Evolutionary conservation across 208 protist species (phyloP), one percentile per base, ranked within the genome.

Genomic region (Acanthamoeba castellanii): DNA sequence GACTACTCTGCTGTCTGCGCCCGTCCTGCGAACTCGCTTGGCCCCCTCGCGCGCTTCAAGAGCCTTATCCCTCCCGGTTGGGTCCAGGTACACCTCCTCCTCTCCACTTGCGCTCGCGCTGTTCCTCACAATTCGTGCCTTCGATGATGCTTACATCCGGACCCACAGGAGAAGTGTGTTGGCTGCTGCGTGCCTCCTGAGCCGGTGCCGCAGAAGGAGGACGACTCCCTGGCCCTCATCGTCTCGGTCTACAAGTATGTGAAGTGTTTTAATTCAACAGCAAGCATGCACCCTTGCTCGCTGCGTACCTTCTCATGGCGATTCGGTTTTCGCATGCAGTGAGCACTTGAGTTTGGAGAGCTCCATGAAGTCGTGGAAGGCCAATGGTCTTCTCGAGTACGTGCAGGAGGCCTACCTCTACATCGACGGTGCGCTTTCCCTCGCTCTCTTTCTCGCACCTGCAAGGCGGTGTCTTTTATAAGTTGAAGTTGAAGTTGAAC

Each of bases 311-410:
- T 32, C 30, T 72, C 30, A 37, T 18, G 66, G 9, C n/a, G 20
- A 7, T 66, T 30, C 7, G 59, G 55, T 20, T 2, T 22, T 13
- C 13, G 30, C 55, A 27, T 85, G 47, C 42, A 88, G 81, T 88
- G 81, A 88, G 50, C 20, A 88, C 30, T 42, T 64, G 45, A 88
- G 81, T 37, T 88, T 88, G 81, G 81, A 88, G 52, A 88, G 50
- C 81, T 88, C 81, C 50, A 88, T 88, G 81, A 88, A 88, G 81
- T 88, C 81, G 47, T 88, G 81, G 81, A 88, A 88, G 81, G 81
- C 7, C 6, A 32, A 88, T 34, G 81, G 81, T 9, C 81, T 88
- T 14, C 81, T 88, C n/a, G 81, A 88, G 50, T 88, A 88, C 52
- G 81, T 88, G 25, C 81, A 88, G 81, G 81, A 88, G 34, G 66